Conservation (phyloP, 768 basidiomycete species). For the Auricularia sp. region DNA sequence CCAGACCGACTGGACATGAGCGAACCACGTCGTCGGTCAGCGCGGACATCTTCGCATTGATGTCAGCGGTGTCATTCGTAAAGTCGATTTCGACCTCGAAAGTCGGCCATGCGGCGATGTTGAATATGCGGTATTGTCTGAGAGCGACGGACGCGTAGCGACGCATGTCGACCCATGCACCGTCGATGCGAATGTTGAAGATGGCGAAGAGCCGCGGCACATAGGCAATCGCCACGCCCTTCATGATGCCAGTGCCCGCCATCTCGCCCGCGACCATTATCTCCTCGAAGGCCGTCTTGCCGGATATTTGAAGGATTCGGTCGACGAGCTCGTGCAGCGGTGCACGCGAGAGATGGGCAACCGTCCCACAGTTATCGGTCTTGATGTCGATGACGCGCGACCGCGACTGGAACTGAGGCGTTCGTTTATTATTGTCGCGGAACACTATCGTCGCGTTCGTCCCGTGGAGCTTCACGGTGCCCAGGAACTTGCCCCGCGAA, state of each 20-base stretch:
- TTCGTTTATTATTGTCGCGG: neutral
- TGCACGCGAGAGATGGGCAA: neutral
- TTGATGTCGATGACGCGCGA: neutral
- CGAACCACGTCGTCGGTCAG: neutral
- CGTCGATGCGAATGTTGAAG: constrained; percentile 8
- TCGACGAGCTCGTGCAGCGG: constrained; percentile 1
- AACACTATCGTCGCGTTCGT: constrained; percentile 4
- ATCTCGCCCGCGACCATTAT: constrained; percentile 4
- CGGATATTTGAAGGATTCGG: neutral
- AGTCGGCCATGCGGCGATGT: constrained; percentile 1
- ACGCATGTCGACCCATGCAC: constrained; percentile 7
- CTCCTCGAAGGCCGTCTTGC: neutral
- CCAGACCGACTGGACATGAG: constrained; percentile 1
- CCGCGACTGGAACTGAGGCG: constrained; percentile 4
- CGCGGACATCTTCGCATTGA: neutral
- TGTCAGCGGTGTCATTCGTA: neutral
- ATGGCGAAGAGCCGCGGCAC: constrained; percentile 6
- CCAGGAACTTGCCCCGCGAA: constrained; percentile 3
- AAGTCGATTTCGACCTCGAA: constrained; percentile 5
- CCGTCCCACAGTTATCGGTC: constrained; percentile 1
- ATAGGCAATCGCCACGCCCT: constrained; percentile 5
- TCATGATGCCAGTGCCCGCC: constrained; percentile 5
- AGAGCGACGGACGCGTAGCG: neutral
- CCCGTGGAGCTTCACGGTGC: constrained; percentile 8
- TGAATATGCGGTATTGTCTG: constrained; percentile 2